A percentile compares a stretch with the other conserved stretches of the same genome.
Evolutionary conservation across 306 rosid genomes (phyloP).

Genomic region (Fagus sylvatica): DNA sequence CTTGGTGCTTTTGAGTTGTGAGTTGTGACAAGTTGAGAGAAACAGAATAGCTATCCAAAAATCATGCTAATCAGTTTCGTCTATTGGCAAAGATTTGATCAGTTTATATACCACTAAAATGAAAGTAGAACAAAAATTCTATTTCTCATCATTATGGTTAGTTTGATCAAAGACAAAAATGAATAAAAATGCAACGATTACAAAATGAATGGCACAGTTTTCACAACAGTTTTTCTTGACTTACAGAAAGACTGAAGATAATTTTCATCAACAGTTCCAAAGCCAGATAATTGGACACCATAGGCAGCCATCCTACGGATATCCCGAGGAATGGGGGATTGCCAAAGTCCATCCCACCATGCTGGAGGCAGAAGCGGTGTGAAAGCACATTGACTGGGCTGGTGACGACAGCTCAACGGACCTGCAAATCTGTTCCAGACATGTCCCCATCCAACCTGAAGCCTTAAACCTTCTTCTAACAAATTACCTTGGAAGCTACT

Average conservation of each 20-base stretch:
- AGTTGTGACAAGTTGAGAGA: neutral
- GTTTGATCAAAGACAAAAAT: neutral
- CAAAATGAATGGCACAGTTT: constrained; percentile 56
- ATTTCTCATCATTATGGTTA: neutral
- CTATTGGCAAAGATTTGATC: neutral
- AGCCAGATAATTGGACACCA: constrained; percentile 59
- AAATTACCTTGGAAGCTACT: constrained; percentile 87
- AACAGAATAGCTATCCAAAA: neutral
- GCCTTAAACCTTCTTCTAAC: constrained; percentile 69
- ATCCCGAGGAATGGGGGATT: constrained; percentile 81
- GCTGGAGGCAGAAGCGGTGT: constrained; percentile 90
- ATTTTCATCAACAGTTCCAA: constrained; percentile 56
- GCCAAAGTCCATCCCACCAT: constrained; percentile 96
- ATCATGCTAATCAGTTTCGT: neutral
- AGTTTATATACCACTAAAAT: neutral
- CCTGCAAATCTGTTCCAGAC: constrained; percentile 96
- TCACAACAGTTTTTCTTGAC: constrained; percentile 56
- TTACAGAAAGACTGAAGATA: constrained; percentile 63
- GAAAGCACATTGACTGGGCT: constrained; percentile 73
- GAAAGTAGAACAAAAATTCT: neutral
- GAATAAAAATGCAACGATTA: constrained; percentile 36
- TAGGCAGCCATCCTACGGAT: constrained; percentile 55
- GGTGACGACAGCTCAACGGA: constrained; percentile 72
- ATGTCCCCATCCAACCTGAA: constrained; percentile 97
- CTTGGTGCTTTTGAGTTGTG: neutral